These are phyloP conservation scores for Dentipellis sp. DNA, from an alignment of 768 basidiomycete species.

Conservation along the genomic window DNA sequence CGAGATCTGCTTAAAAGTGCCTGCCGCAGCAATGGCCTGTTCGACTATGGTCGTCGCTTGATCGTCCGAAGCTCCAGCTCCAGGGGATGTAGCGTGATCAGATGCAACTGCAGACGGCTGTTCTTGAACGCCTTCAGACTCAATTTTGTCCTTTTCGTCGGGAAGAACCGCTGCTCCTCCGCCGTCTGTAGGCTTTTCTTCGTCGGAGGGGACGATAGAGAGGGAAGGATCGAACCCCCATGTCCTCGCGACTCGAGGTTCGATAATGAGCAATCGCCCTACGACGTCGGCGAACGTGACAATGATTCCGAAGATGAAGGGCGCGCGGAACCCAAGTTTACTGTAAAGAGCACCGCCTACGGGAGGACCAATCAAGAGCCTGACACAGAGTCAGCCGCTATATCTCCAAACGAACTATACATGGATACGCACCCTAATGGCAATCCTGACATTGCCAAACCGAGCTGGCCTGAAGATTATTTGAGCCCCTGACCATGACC, in stretches of 20 bases:
- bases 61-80: too few relatives aligned
- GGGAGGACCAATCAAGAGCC: slow-evolving; percentile 28
- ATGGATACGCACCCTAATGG: slow-evolving; percentile 24
- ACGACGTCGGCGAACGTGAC: slow-evolving; percentile 25
- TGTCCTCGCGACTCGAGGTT: slow-evolving; percentile 24
- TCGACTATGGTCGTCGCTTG: too few relatives aligned
- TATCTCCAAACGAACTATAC: neutral
- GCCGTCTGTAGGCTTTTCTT: neutral
- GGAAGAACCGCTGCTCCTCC: neutral
- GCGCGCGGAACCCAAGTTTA: slow-evolving; percentile 27
- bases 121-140: too few relatives aligned
- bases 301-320: slow-evolving; percentile 28
- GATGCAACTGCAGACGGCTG: too few relatives aligned
- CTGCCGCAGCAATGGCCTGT: too few relatives aligned
- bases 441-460: slow-evolving; percentile 30
- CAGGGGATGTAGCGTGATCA: neutral
- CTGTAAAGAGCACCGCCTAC: slow-evolving; percentile 29
- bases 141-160: too few relatives aligned
- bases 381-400: slow-evolving; percentile 2
- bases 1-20: neutral
- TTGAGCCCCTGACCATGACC: neutral
- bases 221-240: slow-evolving; percentile 21
- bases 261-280: slow-evolving; percentile 29
- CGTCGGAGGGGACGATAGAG: neutral
- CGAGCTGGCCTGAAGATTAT: slow-evolving; percentile 25